phyloP scores from a whole-genome alignment of 495 filamentous ascomycete genomes.

The Aspergillus bertholletiae region DNA sequence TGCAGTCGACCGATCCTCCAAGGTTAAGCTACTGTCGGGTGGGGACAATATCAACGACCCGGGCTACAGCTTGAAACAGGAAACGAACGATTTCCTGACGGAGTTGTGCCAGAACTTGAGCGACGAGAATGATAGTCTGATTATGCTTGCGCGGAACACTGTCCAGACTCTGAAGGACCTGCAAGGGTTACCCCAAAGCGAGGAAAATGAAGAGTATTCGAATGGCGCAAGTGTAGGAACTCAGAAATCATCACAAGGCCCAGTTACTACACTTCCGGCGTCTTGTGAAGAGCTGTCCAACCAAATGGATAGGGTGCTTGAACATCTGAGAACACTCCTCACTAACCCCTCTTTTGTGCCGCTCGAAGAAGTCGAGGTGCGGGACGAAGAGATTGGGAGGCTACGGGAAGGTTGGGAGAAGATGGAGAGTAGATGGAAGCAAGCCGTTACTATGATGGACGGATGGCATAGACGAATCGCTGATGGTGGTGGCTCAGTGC shows the following conservation, averaged over 20 bases:
- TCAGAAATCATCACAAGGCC: slow-evolving; percentile 23
- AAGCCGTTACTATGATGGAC: slow-evolving; percentile 86
- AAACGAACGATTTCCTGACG: slow-evolving; percentile 91
- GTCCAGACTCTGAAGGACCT: slow-evolving; percentile 71
- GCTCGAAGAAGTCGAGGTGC: slow-evolving; percentile 85
- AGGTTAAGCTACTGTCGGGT: slow-evolving; percentile 23
- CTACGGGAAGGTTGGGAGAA: slow-evolving; percentile 83
- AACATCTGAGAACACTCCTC: slow-evolving; percentile 74
- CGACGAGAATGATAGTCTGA: slow-evolving; percentile 88
- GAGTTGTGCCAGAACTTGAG: slow-evolving; percentile 82
- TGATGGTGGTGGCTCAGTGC: slow-evolving; percentile 72
- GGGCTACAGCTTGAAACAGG: slow-evolving; percentile 71
- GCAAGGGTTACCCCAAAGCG: slow-evolving; percentile 63
- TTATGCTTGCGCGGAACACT: slow-evolving; percentile 67
- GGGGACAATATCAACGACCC: slow-evolving; percentile 52
- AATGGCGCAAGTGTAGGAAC: slow-evolving; percentile 35
- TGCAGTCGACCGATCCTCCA: slow-evolving; percentile 30
- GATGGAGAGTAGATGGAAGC: slow-evolving; percentile 87
- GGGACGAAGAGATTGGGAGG: slow-evolving; percentile 83
- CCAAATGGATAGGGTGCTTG: slow-evolving; percentile 71
- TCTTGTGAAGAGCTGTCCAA: slow-evolving; percentile 69
- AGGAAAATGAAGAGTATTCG: slow-evolving; percentile 38
- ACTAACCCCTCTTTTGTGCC: slow-evolving; percentile 96
- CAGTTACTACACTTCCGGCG: slow-evolving; percentile 42
- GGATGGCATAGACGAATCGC: slow-evolving; percentile 85